These are phyloP conservation scores for Candida schatavii DNA, from an alignment of 805 yeast species.

Conservation along the genomic window DNA sequence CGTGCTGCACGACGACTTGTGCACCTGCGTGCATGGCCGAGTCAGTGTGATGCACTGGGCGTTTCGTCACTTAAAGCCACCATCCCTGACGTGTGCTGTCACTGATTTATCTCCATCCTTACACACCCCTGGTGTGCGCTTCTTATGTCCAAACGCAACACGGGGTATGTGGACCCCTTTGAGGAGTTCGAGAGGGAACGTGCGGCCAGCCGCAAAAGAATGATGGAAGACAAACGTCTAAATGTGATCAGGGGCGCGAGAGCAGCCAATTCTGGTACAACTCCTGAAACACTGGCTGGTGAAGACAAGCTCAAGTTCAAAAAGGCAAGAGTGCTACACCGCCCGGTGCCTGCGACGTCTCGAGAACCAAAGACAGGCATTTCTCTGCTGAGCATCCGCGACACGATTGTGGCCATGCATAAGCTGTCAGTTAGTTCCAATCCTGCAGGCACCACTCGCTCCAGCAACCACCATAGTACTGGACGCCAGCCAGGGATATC, in stretches of 20 bases:
- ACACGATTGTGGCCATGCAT: neutral
- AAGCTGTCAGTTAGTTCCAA: neutral
- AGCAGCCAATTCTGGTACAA: slow-evolving; percentile 1
- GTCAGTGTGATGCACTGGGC: too few species aligned
- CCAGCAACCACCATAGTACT: too few species aligned
- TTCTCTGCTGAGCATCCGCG: neutral
- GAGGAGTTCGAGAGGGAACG: slow-evolving; percentile 6
- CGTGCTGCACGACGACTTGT: too few species aligned
- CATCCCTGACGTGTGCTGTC: too few species aligned
- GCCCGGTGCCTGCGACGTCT: neutral
- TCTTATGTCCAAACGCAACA: slow-evolving; percentile 1
- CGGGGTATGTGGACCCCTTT: slow-evolving; percentile 9
- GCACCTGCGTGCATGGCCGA: too few species aligned
- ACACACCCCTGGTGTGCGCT: too few species aligned
- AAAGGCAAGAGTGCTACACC: neutral
- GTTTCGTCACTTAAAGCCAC: too few species aligned
- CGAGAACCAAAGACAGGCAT: neutral
- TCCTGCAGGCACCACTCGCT: neutral
- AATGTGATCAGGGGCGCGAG: slow-evolving; percentile 4
- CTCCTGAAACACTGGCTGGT: slow-evolving; percentile 1
- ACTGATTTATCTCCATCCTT: too few species aligned
- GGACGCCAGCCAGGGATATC: neutral
- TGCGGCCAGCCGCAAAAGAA: slow-evolving; percentile 8
- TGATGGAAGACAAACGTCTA: slow-evolving; percentile 8
- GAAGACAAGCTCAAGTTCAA: neutral